Base-by-base conservation (phyloP, 352 stramenopile genomes). In the Pythium brachiatum region DNA sequence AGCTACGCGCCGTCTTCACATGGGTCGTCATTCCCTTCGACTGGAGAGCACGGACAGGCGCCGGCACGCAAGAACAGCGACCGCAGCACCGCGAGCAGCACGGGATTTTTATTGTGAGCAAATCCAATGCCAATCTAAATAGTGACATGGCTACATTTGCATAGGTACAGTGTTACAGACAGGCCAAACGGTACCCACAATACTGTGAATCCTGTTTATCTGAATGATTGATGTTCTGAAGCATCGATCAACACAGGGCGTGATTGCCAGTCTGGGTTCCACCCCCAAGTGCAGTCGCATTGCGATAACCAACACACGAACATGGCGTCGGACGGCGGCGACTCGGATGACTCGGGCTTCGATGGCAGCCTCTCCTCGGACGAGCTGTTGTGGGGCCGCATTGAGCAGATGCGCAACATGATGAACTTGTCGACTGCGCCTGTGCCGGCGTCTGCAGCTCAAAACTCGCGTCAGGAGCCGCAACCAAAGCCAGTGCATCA, bases 401-500 rank as follows among this genome's bases (percentile, higher is more conserved):
- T 88, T 56, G 70, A 78, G 39, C 75, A 78, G 54, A 85, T 89
- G 78, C 70, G 68, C 59, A 61, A 50, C 65, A 70, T 89, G 58
- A 81, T 81, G 73, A 70, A 60, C 23, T 57, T 67, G 44, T 27
- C 54, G 51, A 62, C 47, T 34, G 56, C 46, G 68, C 60, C 26
- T 62, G 74, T 47, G 57, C 25, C 44, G 29, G 15, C 41, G 21
- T 21, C 41, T 26, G n/a, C 41, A n/a, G 6, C 41, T 7, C 12
- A 11, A 3, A 27, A 27, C 41, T 48, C 41, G 41, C 53, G 39
- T 41, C 53, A 46, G 16, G 39, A 25, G 6, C 60, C 23, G 6
- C 47, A 31, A 2, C 32, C 20, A n/a, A 50, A 50, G 15, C 13
- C 32, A 11, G 75, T 64, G 25, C 67, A 74, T 46, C 57, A 55